Evolutionary conservation across 768 basidiomycete species (phyloP).

Genomic region (Tricholoma terreum): DNA sequence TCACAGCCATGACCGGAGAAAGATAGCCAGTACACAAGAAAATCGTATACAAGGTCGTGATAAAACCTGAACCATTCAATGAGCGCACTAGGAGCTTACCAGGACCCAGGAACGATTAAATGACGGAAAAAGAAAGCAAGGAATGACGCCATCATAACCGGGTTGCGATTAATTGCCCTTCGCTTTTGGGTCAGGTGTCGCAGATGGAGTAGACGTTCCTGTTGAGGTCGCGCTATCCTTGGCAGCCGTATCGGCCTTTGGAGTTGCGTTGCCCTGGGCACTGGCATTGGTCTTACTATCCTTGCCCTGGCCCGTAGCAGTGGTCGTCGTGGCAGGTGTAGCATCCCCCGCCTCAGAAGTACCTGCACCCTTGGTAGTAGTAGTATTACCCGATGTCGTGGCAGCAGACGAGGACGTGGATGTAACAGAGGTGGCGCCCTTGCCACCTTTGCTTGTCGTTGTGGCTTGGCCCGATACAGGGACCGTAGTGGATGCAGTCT

Average conservation of each 20-base stretch:
- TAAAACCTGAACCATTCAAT: neutral
- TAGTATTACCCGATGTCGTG: neutral
- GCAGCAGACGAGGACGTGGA: neutral
- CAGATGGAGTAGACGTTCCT: neutral
- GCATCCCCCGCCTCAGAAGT: neutral
- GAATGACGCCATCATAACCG: neutral
- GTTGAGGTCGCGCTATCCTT: neutral
- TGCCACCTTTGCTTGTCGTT: constrained; percentile 11
- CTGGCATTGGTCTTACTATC: neutral
- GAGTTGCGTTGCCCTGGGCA: neutral
- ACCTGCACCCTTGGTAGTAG: constrained; percentile 1
- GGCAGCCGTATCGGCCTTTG: neutral
- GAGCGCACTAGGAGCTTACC: neutral
- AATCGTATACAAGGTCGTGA: neutral
- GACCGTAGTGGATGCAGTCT: neutral
- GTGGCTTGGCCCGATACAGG: constrained; percentile 13
- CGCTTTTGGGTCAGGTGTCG: neutral
- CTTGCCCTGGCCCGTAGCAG: neutral
- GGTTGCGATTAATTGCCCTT: neutral
- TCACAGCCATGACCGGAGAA: neutral
- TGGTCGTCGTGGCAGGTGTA: neutral
- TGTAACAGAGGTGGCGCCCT: neutral
- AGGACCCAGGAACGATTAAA: neutral
- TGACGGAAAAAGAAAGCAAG: neutral
- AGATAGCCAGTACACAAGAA: neutral